Percentiles rank a stretch among this genome's conserved stretches.
Conservation (phyloP, 192 early-diverging fungal genomes). For the Pecoramyces ruminantium region DNA sequence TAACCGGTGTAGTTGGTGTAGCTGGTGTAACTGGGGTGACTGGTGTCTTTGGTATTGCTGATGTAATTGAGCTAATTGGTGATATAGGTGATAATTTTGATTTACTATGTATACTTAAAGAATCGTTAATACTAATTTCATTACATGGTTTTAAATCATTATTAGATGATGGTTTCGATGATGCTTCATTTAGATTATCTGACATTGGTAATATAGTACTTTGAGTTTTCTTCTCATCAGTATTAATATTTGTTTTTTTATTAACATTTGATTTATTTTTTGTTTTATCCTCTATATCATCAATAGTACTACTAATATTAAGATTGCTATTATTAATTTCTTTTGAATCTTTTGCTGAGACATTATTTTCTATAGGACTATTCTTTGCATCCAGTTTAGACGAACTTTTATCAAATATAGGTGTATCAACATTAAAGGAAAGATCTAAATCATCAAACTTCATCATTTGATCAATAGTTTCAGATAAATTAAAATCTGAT, state of each 20-base stretch:
- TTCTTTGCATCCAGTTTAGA: too few relatives aligned
- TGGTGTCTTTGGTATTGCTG: background rate
- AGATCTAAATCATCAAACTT: background rate
- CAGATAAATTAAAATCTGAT: background rate
- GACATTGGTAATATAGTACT: background rate
- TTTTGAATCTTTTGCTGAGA: too few relatives aligned
- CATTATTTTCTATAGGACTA: too few relatives aligned
- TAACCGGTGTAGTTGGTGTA: background rate
- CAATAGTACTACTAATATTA: background rate
- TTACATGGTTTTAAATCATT: background rate
- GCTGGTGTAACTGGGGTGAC: too few relatives aligned
- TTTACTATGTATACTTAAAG: too few relatives aligned
- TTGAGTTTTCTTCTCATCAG: background rate
- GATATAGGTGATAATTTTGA: too few relatives aligned
- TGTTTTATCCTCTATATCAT: background rate
- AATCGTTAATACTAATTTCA: too few relatives aligned
- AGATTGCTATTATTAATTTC: too few relatives aligned
- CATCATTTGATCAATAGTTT: background rate
- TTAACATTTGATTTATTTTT: background rate
- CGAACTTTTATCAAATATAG: background rate
- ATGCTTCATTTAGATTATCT: background rate
- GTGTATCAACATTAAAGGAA: background rate
- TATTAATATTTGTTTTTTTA: background rate
- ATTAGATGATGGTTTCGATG: background rate
- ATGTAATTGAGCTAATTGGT: too few relatives aligned